Percentiles rank a stretch among this genome's conserved stretches.
Evolutionary conservation across 2,329 filamentous ascomycete species (phyloP).

Genomic region (Colletotrichum aenigma): DNA sequence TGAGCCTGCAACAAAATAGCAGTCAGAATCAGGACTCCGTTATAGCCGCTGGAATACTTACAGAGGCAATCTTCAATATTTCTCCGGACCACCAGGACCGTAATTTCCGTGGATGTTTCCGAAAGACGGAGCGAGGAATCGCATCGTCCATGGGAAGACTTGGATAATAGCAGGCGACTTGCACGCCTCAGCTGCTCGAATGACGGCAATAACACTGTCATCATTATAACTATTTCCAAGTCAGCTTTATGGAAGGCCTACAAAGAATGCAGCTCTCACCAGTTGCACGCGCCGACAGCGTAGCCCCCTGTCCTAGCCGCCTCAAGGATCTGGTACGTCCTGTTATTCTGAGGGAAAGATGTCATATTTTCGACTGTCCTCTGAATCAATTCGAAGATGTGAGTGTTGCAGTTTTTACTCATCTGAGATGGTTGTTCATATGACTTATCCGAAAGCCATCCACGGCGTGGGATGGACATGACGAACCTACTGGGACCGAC

Average conservation of each 20-base stretch:
- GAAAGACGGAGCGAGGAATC: constrained; percentile 34
- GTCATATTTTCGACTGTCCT: not conserved
- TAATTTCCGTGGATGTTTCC: not conserved
- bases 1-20: not conserved
- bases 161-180: constrained; percentile 65
- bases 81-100: not conserved
- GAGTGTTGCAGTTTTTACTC: rapidly evolving
- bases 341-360: not conserved
- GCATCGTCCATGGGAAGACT: constrained; percentile 69
- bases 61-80: not conserved
- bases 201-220: not conserved
- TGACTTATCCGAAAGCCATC: not conserved
- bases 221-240: not conserved
- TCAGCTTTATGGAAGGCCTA: rapidly evolving
- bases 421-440: not conserved
- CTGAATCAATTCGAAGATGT: no score
- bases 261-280: not conserved
- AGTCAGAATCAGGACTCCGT: rapidly evolving
- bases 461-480: not conserved
- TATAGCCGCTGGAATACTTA: not conserved
- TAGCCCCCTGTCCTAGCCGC: not conserved
- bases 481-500: not conserved
- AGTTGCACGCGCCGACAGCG: not conserved
- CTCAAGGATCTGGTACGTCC: not conserved
- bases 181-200: not conserved